These are phyloP conservation scores for Helichrysum umbraculigerum DNA, from an alignment of 129 eudicot species.

Conservation along the genomic window DNA sequence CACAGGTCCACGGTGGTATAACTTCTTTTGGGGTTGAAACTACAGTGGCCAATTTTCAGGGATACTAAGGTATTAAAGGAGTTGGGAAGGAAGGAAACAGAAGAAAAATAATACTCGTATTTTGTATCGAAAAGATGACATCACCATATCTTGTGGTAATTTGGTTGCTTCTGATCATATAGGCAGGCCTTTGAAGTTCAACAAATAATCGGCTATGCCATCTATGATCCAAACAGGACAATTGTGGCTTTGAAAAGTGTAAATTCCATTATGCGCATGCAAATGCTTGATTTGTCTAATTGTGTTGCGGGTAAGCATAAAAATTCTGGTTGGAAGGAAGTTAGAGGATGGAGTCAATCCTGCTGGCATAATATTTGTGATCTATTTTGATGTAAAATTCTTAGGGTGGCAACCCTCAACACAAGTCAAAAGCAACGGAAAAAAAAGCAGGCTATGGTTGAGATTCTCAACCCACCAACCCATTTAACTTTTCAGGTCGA, in stretches of 20 bases:
- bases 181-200: not conserved
- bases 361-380: not conserved
- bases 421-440: not conserved
- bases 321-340: slow-evolving; percentile 84
- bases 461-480: too few species aligned
- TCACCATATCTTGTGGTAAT: slow-evolving; percentile 61
- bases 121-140: slow-evolving; percentile 71
- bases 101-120: slow-evolving; percentile 59
- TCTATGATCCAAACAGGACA: slow-evolving; percentile 75
- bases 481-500: too few species aligned
- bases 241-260: not conserved
- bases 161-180: not conserved
- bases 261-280: not conserved
- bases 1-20: slow-evolving; percentile 92
- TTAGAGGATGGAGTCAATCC: slow-evolving; percentile 50
- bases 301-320: slow-evolving; percentile 55
- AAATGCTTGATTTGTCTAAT: not conserved
- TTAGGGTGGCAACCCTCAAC: too few species aligned
- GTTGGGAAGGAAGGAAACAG: slow-evolving; percentile 67
- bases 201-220: not conserved
- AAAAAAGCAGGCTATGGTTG: too few species aligned
- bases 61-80: slow-evolving; percentile 60
- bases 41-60: slow-evolving; percentile 25
- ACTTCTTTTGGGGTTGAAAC: slow-evolving; percentile 72
- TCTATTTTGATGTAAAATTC: too few species aligned